Base-by-base conservation (phyloP, 1,284 basidiomycete genomes). In the Leccinum angustisporum region DNA sequence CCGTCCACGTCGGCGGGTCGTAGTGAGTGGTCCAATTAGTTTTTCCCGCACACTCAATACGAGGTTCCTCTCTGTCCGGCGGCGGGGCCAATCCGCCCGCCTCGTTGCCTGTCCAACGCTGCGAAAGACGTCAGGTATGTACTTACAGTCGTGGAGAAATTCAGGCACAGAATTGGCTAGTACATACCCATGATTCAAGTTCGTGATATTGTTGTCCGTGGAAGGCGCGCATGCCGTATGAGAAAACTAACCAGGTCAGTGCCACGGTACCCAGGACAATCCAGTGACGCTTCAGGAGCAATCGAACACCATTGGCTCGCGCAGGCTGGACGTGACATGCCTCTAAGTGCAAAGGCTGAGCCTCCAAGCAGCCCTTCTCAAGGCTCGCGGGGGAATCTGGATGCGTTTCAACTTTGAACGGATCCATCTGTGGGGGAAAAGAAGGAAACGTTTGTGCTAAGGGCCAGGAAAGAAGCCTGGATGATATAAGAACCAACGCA, bases 1-100 rank as follows among this genome's bases (percentile, higher is more conserved):
- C 16, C 1, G 60, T 21, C 75, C 75, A 75, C 4, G 50, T 30
- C 8, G 60, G n/a, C 2, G 75, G 74, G 1, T 55, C 65, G 31
- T 72, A 61, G 55, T 71, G 65, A 21, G 51, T 61, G 8, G 71
- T 72, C 72, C 72, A 76, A 31, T 70, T 70, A 0, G 63, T 56
- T n/a, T 63, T 21, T 21, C 25, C 33, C n/a, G 65, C 59, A n/a
- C 72, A 73, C 31, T 59, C 54, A 14, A 43, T 14, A 16, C 16
- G 34, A 4, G 58, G 53, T 30, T 50, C 14, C n/a, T 48, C 40
- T 34, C 48, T 61, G 4, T 66, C 58, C 33, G 5, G 13, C 1
- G 60, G 40, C 3, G 52, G 52, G 13, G 54, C 21, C 27, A 31
- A 18, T 7, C 55, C 58, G 46, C 46, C 46, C 3, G 18, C 43